These are phyloP conservation scores for Penicillium paradoxum DNA, from an alignment of 495 filamentous ascomycete genomes.

Conservation along the genomic window DNA sequence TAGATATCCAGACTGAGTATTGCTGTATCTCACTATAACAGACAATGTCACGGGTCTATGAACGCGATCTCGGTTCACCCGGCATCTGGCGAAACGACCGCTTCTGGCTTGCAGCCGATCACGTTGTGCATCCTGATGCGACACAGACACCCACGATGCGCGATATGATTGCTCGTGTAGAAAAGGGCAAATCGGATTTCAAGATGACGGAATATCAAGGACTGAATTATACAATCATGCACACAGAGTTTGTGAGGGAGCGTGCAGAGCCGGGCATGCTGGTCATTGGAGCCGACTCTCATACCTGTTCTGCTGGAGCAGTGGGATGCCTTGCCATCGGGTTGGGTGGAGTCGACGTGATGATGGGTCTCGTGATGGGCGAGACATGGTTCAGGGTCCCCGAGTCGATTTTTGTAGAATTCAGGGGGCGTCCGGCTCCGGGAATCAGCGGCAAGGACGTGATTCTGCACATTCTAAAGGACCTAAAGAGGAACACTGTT, in stretches of 20 bases:
- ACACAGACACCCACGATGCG: conserved; percentile 6
- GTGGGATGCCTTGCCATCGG: conserved; percentile 41
- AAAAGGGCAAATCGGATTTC: background rate
- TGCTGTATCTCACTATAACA: background rate
- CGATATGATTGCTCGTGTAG: background rate
- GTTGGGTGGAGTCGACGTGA: conserved; percentile 43
- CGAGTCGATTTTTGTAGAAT: conserved; percentile 31
- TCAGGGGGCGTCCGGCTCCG: conserved; percentile 7
- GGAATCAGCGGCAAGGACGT: conserved; percentile 45
- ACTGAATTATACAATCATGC: conserved; percentile 17
- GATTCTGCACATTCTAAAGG: conserved; percentile 41
- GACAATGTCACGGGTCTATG: background rate
- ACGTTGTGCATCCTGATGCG: conserved; percentile 41
- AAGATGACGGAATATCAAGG: background rate
- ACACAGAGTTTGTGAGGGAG: conserved; percentile 45
- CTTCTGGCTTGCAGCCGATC: conserved; percentile 46
- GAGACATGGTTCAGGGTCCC: conserved; percentile 47
- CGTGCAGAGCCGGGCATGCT: conserved; percentile 43
- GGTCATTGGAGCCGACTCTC: conserved; percentile 43
- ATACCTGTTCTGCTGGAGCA: conserved; percentile 42
- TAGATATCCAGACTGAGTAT: background rate
- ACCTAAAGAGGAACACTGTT: conserved; percentile 45
- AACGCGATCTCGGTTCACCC: conserved; percentile 25
- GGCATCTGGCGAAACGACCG: conserved; percentile 45
- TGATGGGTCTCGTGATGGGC: conserved; percentile 38